Evolutionary conservation across 2,329 filamentous ascomycete species (phyloP).

Genomic region (Cladosporium sp.): DNA sequence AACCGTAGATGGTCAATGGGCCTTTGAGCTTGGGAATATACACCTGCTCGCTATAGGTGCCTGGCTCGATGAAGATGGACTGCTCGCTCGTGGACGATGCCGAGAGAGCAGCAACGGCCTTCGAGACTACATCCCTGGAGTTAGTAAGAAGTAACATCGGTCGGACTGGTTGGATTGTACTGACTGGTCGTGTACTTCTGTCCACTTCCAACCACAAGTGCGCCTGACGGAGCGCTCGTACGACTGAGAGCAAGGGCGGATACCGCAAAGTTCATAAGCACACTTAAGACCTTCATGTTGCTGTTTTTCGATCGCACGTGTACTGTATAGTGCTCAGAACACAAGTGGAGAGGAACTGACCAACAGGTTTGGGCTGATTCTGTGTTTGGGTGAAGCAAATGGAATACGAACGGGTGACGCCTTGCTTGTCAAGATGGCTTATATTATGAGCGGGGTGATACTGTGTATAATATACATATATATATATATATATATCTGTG

Average conservation of each 20-base stretch:
- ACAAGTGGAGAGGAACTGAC: too few relatives aligned
- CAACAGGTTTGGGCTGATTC: too few relatives aligned
- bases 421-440: too few relatives aligned
- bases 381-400: too few relatives aligned
- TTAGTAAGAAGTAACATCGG: not conserved
- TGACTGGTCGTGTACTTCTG: slow-evolving; percentile 40
- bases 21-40: slow-evolving; percentile 25
- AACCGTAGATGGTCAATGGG: slow-evolving; percentile 55
- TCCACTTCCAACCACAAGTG: slow-evolving; percentile 44
- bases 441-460: too few relatives aligned
- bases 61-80: slow-evolving; percentile 59
- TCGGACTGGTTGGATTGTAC: slow-evolving; percentile 24
- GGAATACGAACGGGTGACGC: too few relatives aligned
- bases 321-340: too few relatives aligned
- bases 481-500: too few relatives aligned
- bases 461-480: too few relatives aligned
- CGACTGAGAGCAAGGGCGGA: slow-evolving; percentile 29
- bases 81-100: slow-evolving; percentile 38
- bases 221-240: slow-evolving; percentile 48
- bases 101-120: slow-evolving; percentile 56
- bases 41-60: slow-evolving; percentile 60
- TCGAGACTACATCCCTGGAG: slow-evolving; percentile 31
- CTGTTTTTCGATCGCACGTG: too few relatives aligned
- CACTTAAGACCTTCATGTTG: not conserved
- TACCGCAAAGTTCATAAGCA: not conserved